Evolutionary conservation across 2,329 filamentous ascomycete species (phyloP).

Genomic region (Periconia sp.): DNA sequence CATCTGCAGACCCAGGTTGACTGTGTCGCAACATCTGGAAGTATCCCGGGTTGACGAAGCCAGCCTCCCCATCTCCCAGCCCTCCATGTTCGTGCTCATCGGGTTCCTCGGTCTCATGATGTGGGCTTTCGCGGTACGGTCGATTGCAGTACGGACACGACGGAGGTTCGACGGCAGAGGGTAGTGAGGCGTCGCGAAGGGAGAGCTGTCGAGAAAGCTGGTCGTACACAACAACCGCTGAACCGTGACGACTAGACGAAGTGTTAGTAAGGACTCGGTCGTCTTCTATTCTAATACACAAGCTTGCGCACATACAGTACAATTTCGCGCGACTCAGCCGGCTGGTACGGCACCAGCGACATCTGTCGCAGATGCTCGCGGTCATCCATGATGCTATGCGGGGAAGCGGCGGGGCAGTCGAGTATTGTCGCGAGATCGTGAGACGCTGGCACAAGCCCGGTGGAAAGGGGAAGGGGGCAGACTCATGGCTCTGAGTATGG

Average conservation of each 20-base stretch:
- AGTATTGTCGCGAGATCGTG: constrained; percentile 6
- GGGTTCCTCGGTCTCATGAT: constrained; percentile 36
- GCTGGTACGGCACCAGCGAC: constrained; percentile 79
- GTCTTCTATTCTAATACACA: not conserved
- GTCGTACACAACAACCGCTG: constrained; percentile 91
- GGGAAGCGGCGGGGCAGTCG: constrained; percentile 13
- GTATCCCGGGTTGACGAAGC: constrained; percentile 89
- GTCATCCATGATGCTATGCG: constrained; percentile 32
- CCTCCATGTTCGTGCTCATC: constrained; percentile 40
- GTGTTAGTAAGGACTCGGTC: constrained; percentile 17
- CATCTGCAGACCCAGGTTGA: constrained; percentile 57
- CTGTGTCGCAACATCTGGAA: constrained; percentile 86
- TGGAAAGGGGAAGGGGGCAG: no score
- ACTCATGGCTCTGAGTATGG: not conserved
- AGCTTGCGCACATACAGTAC: constrained; percentile 68
- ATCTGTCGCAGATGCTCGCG: constrained; percentile 50
- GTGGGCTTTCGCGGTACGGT: constrained; percentile 61
- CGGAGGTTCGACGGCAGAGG: constrained; percentile 61
- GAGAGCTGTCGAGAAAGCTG: constrained; percentile 83
- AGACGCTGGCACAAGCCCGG: no score
- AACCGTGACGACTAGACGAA: constrained; percentile 77
- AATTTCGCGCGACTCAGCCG: constrained; percentile 76
- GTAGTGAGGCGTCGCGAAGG: constrained; percentile 68
- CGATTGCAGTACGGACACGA: constrained; percentile 93
- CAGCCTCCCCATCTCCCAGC: constrained; percentile 54